Evolutionary conservation across 768 basidiomycete species (phyloP), one percentile per base, ranked within the genome.

Genomic region (Podaxis sp.): DNA sequence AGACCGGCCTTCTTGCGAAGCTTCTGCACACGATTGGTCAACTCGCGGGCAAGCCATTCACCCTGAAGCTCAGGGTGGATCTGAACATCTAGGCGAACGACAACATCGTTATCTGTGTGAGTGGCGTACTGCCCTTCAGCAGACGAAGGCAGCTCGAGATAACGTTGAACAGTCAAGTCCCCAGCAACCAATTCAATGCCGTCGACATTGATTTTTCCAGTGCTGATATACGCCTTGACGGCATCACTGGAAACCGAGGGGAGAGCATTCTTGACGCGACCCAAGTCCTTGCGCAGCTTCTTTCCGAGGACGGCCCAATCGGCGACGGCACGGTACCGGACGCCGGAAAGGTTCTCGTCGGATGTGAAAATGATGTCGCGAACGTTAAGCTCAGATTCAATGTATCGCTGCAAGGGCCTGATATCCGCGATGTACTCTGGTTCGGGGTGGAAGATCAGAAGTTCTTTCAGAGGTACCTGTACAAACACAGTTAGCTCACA

Each of bases 251-350:
- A 73, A 37, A 98, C 84, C 22, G 77, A 76, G 7, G 95, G 93
- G 27, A 99, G 81, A 0, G 87, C 93, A 59, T 88, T 92, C 80
- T 93, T 91, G 67, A 99, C 96, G 33, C 90, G 90, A 19, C 78
- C 87, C 37, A 98, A 77, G 73, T 98, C 94, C 72, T 94, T 97
- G 66, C 96, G 87, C 55, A 99, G 82, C 76, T 97, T 98, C 69
- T 87, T 86, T 54, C 97, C 97, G 55, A 99, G 83, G 13, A 93
- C 89, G n/a, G 86, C 81, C 93, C 94, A 98, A 77, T 99, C 97
- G 9, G 97, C 96, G 29, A 89, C 88, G 4, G 89, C 96, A 59
- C 87, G 87, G 81, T 98, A 98, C 64, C 86, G 86, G 67, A 98
- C 90, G 24, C 96, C 94, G 37, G 94, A 93, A 33, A 83, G 74